phyloP scores from a whole-genome alignment of 495 filamentous ascomycete species.

The Aspergillus bertholletiae region DNA sequence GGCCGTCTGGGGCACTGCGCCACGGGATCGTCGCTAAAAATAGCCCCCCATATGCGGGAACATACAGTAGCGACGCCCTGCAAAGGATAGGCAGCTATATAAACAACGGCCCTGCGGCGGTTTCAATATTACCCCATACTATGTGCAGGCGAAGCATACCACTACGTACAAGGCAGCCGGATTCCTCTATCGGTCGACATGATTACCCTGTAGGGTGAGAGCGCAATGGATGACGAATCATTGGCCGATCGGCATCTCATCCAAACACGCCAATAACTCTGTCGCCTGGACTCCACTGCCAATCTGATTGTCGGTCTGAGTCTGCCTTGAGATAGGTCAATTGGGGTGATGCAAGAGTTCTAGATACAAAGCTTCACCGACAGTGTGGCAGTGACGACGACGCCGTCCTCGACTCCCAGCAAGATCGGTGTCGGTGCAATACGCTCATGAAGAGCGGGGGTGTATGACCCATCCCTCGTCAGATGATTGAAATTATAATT shows the following conservation, averaged over 20 bases:
- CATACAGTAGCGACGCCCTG: neutral
- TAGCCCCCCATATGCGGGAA: slow-evolving; percentile 7
- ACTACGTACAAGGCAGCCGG: neutral
- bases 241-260: neutral
- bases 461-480: neutral
- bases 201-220: neutral
- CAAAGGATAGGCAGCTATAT: neutral
- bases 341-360: no score
- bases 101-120: neutral
- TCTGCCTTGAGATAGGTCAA: neutral
- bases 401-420: no score
- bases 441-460: neutral
- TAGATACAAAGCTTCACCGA: neutral
- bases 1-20: slow-evolving; percentile 11
- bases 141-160: neutral
- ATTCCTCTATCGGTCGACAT: neutral
- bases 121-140: neutral
- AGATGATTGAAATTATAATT: no score
- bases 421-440: neutral
- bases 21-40: slow-evolving; percentile 17
- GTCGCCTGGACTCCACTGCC: neutral
- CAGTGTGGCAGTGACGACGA: neutral
- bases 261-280: neutral
- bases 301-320: neutral
- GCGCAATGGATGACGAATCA: neutral